Base-by-base conservation (phyloP, 1,139 yeast genomes). In the Debaryomyces sp. region DNA sequence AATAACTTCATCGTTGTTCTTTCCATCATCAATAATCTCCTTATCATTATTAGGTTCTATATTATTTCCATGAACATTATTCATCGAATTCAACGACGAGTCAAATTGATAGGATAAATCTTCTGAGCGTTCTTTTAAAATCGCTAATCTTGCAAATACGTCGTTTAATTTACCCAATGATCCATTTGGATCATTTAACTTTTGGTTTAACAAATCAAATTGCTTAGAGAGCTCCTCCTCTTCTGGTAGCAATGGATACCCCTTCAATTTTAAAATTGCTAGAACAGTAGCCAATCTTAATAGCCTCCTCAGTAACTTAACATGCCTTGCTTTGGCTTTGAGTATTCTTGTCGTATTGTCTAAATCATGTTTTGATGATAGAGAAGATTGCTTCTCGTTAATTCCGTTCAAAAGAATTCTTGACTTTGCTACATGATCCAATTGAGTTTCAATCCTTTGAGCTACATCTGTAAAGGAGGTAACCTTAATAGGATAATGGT, bases 101-200 rank as follows among this genome's bases (percentile, higher is more conserved):
- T 74, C 77, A 52, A 75, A 67, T 58, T 83, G 86, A 36, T 70
- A 74, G 46, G 81, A 75, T 53, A 84, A 71, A 50, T 78, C 82
- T 52, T 81, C 82, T 6, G 91, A 85, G 52, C 91, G 77, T 56
- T 88, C 96, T 56, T 89, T 85, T 51, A 91, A 71, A 12, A 89
- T 86, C 6, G 94, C 83, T 57, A 94, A 74, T 54, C 97, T 80
- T 1, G 98, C 98, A 91, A 96, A 94, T 29, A 91, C 76, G 66
- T 94, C 99, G 62, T 89, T 89, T 51, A 91, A 81, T 61, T 91
- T 85, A 35, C 97, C 96, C 51, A 91, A 78, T 0, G 78, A 52
- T 79, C 92, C 55, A 81, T 86, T 58, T 82, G 97, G 78, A 82
- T 96, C 71, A 80, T 85, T 57, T 81, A 84, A 58, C 75, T 81